Percentiles rank a stretch among this genome's conserved stretches.
Conservation (phyloP, 306 rosid genomes). For the Delonix regia region DNA sequence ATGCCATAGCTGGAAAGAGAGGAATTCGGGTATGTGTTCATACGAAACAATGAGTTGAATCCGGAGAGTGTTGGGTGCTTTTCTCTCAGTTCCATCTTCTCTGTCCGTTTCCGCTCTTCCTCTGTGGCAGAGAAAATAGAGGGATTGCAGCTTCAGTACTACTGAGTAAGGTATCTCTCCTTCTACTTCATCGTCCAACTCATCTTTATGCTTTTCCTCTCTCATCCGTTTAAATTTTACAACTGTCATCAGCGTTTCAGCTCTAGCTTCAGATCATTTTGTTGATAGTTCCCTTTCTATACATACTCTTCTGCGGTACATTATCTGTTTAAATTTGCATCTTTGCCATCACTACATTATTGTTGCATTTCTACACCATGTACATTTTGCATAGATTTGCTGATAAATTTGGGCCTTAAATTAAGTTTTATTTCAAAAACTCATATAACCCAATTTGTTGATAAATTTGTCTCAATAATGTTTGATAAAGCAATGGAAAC, state of each 20-base stretch:
- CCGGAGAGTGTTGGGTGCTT: neutral
- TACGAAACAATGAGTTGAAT: neutral
- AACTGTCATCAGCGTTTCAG: neutral
- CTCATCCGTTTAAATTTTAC: too few species aligned
- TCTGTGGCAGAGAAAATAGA: constrained; percentile 21
- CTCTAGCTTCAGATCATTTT: neutral
- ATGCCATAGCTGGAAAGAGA: neutral
- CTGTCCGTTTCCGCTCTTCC: constrained; percentile 18
- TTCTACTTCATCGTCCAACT: neutral
- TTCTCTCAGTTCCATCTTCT: neutral
- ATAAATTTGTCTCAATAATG: neutral
- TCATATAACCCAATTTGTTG: neutral
- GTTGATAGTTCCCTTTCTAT: neutral
- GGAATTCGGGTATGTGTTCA: neutral
- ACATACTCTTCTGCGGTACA: neutral
- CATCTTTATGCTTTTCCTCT: neutral
- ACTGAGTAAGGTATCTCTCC: constrained; percentile 31
- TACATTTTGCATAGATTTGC: neutral
- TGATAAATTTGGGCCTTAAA: too few species aligned
- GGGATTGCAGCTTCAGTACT: neutral
- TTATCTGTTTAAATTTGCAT: too few species aligned
- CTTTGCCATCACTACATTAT: too few species aligned
- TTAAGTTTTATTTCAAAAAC: too few species aligned
- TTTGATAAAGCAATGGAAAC: neutral
- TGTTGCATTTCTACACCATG: neutral